phyloP scores from a whole-genome alignment of 2,329 filamentous ascomycete species.

The Blastomyces gilchristii region DNA sequence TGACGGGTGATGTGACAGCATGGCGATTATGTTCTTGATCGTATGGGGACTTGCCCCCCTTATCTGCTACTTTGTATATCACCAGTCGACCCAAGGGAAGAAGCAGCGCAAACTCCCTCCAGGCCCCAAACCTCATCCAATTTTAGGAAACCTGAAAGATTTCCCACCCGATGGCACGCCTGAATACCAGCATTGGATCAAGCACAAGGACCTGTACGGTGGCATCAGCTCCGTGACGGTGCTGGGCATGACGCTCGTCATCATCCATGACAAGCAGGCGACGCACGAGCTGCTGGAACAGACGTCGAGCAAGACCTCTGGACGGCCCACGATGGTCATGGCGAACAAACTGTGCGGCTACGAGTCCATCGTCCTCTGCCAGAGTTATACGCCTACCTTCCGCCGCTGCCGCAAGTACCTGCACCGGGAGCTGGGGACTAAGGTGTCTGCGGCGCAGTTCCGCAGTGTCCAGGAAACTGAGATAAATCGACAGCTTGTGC shows the following conservation, averaged over 20 bases:
- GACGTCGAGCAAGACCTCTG: slow-evolving; percentile 22
- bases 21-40: slow-evolving; percentile 6
- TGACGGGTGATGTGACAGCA: background rate
- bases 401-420: slow-evolving; percentile 21
- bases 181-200: slow-evolving; percentile 37
- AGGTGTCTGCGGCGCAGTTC: slow-evolving; percentile 17
- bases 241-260: slow-evolving; percentile 29
- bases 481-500: slow-evolving; percentile 14
- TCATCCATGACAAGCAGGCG: slow-evolving; percentile 26
- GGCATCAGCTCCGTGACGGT: slow-evolving; percentile 31
- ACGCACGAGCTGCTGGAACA: slow-evolving; percentile 28
- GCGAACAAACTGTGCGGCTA: slow-evolving; percentile 23
- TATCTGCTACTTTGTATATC: slow-evolving; percentile 4
- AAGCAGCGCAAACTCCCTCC: slow-evolving; percentile 33
- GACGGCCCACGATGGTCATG: slow-evolving; percentile 22
- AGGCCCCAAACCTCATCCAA: slow-evolving; percentile 40
- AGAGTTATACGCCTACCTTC: slow-evolving; percentile 19
- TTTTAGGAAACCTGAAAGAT: slow-evolving; percentile 44
- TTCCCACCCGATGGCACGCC: slow-evolving; percentile 33
- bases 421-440: slow-evolving; percentile 25
- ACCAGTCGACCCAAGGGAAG: slow-evolving; percentile 9
- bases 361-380: slow-evolving; percentile 15
- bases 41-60: background rate
- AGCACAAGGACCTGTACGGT: slow-evolving; percentile 36
- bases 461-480: slow-evolving; percentile 15